Base-by-base conservation (phyloP, 495 filamentous ascomycete species). In the Podospora pseudocomata region DNA sequence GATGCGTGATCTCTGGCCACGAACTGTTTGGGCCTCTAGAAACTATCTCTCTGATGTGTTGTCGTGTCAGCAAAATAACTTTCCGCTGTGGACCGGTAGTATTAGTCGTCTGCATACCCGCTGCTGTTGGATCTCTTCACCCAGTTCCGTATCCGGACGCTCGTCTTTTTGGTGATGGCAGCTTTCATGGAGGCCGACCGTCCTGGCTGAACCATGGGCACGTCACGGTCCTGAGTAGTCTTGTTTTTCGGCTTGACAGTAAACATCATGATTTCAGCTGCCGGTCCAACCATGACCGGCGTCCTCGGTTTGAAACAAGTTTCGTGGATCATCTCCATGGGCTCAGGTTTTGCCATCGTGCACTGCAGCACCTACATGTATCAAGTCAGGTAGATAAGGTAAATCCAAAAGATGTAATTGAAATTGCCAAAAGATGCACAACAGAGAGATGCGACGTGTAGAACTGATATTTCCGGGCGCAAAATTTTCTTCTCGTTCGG, bases 1-100 rank as follows among this genome's bases (percentile, higher is more conserved):
- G 70, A 64, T 80, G 77, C 32, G 71, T 69, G 58, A 80, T 80
- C 28, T 75, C 65, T 23, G 69, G 63, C 20, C 32, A 27, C 5
- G 65, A 11, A 27, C 60, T 62, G 7, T 60, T 61, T 11, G 65
- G 23, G 0, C 34, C 20, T 27, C 16, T 19, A 23, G 56, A 49
- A 11, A 3, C 15, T 5, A 6, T 19, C 30, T 15, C 20, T 30
- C n/a, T 32, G n/a, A 13, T n/a, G 20, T 19, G 32, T 0, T 11
- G 28, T 63, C 16, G 16, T 3, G 39, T 65, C n/a, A 71, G 64
- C 6, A n/a, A 32, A 57, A 16, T 28, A 15, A 11, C 19, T 28
- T 32, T 18, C 7, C 4, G 5, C 7, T 20, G 19, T 9, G 7
- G 23, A 58, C 23, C 1, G 7, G 27, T 39, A 11, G 28, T 26